Evolutionary conservation across 768 basidiomycete species (phyloP), one percentile per base, ranked within the genome.

Genomic region (Pleurotus platypus): DNA sequence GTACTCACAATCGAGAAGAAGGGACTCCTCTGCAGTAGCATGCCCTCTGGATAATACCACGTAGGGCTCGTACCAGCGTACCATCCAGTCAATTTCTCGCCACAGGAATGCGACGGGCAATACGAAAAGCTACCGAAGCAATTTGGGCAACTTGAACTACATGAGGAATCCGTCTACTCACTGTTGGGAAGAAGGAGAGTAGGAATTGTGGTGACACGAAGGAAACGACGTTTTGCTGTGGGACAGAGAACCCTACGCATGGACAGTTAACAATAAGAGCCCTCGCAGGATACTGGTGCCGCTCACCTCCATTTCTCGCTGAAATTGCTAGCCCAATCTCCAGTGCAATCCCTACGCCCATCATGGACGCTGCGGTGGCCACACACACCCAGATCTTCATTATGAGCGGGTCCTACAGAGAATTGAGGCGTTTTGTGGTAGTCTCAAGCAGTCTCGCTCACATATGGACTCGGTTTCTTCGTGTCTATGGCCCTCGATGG

Each of bases 61-160:
- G 59, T 86, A 89, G 2, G 88, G 86, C 87, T 89, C 84, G 62
- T 82, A 81, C 73, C 72, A 75, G 56, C 81, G 71, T 11, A 87
- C 61, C 61, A 72, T 74, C 77, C 78, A 81, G 61, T 88, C 85
- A 27, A 79, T 66, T 20, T 73, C 70, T 27, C 77, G 67, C 78
- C 83, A 85, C 42, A 81, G 67, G 55, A 73, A 69, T 0, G 73
- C 79, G 30, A 79, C 59, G 2, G 86, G 87, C 5, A 79, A 61
- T 24, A 87, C 72, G 59, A 78, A 76, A 30, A 79, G 45, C 37
- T 78, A 0, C 86, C 85, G 62, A 35, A 88, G 71, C 65, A 87
- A 85, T 0, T 83, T 78, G 85, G 87, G 53, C 9, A 42, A 56
- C 5, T n/a, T 27, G 7, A 56, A 16, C 50, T 15, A 59, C 40